Evolutionary conservation across 2,329 filamentous ascomycete genomes (phyloP).

Genomic region (Nigrograna mackinnonii): DNA sequence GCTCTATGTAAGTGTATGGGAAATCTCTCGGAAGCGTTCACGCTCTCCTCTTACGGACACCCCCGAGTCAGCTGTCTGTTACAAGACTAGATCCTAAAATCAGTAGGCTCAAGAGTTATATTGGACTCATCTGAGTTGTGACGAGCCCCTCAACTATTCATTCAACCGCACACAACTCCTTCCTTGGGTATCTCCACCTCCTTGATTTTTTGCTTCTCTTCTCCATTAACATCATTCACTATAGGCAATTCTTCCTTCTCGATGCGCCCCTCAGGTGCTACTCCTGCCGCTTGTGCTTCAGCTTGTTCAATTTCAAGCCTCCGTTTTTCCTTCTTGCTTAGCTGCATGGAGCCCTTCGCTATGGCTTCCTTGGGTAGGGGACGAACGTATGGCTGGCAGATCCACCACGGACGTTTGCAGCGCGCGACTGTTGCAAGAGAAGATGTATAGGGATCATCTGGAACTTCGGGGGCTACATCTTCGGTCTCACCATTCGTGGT

Average conservation of each 20-base stretch:
- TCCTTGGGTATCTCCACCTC: slow-evolving; percentile 47
- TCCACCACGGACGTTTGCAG: slow-evolving; percentile 85
- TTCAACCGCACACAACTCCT: slow-evolving; percentile 48
- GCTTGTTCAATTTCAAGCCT: slow-evolving; percentile 47
- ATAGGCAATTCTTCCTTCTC: slow-evolving; percentile 62
- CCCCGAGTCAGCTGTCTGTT: no score
- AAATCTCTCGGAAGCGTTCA: no score
- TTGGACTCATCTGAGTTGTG: no score
- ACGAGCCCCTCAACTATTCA: no score
- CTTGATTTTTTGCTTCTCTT: slow-evolving; percentile 18
- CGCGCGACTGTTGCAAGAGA: slow-evolving; percentile 68
- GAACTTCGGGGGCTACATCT: slow-evolving; percentile 21
- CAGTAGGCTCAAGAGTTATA: no score
- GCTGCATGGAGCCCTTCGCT: slow-evolving; percentile 74
- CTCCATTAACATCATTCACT: slow-evolving; percentile 55
- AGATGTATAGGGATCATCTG: slow-evolving; percentile 53
- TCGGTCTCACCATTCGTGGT: background rate
- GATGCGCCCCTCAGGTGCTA: slow-evolving; percentile 37
- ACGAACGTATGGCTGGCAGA: slow-evolving; percentile 84
- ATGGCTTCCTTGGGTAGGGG: slow-evolving; percentile 87
- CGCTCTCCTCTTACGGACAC: no score
- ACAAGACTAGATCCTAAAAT: no score
- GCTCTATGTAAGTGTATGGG: no score
- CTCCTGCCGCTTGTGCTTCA: slow-evolving; percentile 19
- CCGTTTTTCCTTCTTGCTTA: slow-evolving; percentile 68